Evolutionary conservation across 805 yeast genomes (phyloP).

Genomic region (Wickerhamomyces subpelliculosus): DNA sequence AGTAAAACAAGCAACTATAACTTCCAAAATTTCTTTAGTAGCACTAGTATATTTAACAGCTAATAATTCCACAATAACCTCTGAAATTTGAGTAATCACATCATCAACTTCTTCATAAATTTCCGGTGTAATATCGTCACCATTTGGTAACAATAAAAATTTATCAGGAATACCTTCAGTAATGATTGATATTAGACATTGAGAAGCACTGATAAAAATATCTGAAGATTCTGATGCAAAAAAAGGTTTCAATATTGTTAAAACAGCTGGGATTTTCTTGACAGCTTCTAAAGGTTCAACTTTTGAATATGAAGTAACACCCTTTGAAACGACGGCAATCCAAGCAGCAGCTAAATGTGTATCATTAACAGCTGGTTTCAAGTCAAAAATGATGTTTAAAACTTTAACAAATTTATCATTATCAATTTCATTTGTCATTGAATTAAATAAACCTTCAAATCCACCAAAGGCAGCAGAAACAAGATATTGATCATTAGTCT

Average conservation of each 20-base stretch:
- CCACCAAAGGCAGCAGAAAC: slow-evolving; percentile 80
- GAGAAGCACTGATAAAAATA: slow-evolving; percentile 71
- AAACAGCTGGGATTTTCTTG: slow-evolving; percentile 46
- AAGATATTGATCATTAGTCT: slow-evolving; percentile 76
- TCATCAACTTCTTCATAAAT: slow-evolving; percentile 52
- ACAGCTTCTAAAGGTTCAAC: slow-evolving; percentile 48
- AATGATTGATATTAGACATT: slow-evolving; percentile 78
- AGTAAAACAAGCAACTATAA: slow-evolving; percentile 54
- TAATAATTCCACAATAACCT: slow-evolving; percentile 50
- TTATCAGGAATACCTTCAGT: slow-evolving; percentile 59
- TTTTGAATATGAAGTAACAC: slow-evolving; percentile 48
- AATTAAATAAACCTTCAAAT: slow-evolving; percentile 71
- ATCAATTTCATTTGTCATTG: slow-evolving; percentile 54
- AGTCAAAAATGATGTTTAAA: slow-evolving; percentile 63
- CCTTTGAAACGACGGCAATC: slow-evolving; percentile 91
- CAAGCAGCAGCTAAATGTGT: slow-evolving; percentile 86
- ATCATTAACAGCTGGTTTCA: slow-evolving; percentile 79
- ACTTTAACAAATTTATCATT: slow-evolving; percentile 58
- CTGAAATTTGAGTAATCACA: slow-evolving; percentile 43
- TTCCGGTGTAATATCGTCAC: slow-evolving; percentile 34
- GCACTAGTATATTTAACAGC: slow-evolving; percentile 72
- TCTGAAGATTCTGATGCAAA: slow-evolving; percentile 58
- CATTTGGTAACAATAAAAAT: slow-evolving; percentile 43
- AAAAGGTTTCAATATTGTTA: slow-evolving; percentile 53
- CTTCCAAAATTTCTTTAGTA: slow-evolving; percentile 65